phyloP scores from a whole-genome alignment of 2,329 filamentous ascomycete genomes.

The Pseudogymnoascus sp. region DNA sequence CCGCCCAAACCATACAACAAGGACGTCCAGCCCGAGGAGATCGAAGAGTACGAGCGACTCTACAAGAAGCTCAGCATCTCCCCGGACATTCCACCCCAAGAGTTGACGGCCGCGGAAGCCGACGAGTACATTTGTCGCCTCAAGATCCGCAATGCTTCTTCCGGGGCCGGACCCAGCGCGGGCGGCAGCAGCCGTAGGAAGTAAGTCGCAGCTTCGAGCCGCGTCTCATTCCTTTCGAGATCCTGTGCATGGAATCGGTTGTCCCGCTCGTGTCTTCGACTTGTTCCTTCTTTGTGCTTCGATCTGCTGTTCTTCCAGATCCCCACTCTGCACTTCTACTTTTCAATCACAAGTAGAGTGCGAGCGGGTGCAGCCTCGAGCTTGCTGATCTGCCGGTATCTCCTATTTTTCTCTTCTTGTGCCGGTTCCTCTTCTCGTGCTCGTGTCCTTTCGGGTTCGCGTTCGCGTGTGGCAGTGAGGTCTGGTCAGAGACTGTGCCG shows the following conservation, averaged over 20 bases:
- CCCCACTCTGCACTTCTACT: not conserved
- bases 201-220: not conserved
- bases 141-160: too few relatives aligned
- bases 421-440: not conserved
- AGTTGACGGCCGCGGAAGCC: too few relatives aligned
- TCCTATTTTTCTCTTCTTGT: not conserved
- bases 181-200: not conserved
- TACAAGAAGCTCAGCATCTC: not conserved
- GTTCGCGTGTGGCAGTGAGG: not conserved
- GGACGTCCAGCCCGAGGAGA: not conserved
- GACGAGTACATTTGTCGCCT: too few relatives aligned
- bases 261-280: not conserved
- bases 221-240: not conserved
- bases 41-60: not conserved
- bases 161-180: not conserved
- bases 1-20: too few relatives aligned
- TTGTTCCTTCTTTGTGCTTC: not conserved
- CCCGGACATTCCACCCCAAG: not conserved
- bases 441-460: not conserved
- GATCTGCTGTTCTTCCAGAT: not conserved
- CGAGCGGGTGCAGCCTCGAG: not conserved
- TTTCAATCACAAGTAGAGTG: not conserved
- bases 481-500: too few relatives aligned
- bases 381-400: not conserved
- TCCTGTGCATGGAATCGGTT: not conserved